Conservation (phyloP, 345 rosid genomes). For the Ceriops decandra region DNA sequence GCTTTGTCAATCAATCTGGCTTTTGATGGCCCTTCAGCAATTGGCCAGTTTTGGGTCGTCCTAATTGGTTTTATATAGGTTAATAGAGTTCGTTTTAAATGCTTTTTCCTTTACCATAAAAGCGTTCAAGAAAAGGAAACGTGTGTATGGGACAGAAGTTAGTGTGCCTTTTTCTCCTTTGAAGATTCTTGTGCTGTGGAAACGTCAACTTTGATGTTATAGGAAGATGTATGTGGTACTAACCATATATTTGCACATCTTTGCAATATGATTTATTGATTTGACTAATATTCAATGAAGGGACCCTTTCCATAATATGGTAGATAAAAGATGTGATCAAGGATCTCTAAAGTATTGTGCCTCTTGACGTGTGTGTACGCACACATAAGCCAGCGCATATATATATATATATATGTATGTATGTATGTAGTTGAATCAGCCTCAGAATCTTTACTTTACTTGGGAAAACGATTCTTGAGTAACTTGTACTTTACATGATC, state of each 20-base stretch:
- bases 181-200: not conserved
- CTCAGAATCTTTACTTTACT: too few species aligned
- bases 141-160: not conserved
- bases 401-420: too few species aligned
- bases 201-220: not conserved
- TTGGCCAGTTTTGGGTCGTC: constrained; percentile 13
- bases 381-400: too few species aligned
- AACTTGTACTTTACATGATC: too few species aligned
- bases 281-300: not conserved
- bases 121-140: not conserved
- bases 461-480: too few species aligned
- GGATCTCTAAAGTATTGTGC: too few species aligned
- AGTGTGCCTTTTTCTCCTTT: constrained; percentile 10
- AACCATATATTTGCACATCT: not conserved
- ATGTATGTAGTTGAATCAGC: too few species aligned
- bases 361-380: too few species aligned
- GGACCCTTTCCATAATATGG: too few species aligned
- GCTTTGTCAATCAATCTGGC: constrained; percentile 24
- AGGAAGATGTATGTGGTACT: not conserved
- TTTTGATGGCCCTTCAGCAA: constrained; percentile 19
- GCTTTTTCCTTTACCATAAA: not conserved
- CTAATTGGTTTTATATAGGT: constrained; percentile 20
- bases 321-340: too few species aligned
- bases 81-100: constrained; percentile 17
- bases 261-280: not conserved